A percentile compares a stretch with the other conserved stretches of the same genome.
These are phyloP conservation scores for Apiospora hydei DNA, from an alignment of 2,329 filamentous ascomycete genomes.

Conservation along the genomic window DNA sequence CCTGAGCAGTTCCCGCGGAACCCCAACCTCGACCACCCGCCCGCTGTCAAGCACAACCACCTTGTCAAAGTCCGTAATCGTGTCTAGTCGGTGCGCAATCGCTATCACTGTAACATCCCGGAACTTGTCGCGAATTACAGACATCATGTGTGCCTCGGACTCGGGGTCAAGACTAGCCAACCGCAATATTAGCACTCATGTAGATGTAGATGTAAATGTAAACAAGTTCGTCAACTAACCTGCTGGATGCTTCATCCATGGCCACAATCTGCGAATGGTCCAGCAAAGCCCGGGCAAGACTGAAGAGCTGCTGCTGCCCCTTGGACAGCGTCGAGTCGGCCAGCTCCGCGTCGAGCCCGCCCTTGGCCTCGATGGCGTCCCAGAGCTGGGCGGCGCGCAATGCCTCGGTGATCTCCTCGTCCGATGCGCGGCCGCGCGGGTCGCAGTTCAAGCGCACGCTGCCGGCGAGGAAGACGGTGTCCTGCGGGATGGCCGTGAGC, in stretches of 20 bases:
- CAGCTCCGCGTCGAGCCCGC: background rate
- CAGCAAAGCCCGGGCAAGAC: slow-evolving; percentile 9
- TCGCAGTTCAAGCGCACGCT: slow-evolving; percentile 23
- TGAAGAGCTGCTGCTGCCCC: slow-evolving; percentile 23
- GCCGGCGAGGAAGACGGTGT: slow-evolving; percentile 21
- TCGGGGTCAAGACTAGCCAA: slow-evolving; percentile 5
- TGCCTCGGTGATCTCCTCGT: slow-evolving; percentile 12
- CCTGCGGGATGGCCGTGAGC: slow-evolving; percentile 21
- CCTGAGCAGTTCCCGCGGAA: slow-evolving; percentile 58
- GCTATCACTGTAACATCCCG: slow-evolving; percentile 16
- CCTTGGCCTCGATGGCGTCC: slow-evolving; percentile 23
- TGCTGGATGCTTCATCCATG: slow-evolving; percentile 27
- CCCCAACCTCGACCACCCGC: slow-evolving; percentile 61
- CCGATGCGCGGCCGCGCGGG: background rate
- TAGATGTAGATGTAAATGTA: background rate
- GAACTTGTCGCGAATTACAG: slow-evolving; percentile 25
- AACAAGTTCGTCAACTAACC: background rate
- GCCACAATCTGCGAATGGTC: background rate
- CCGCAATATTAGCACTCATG: background rate
- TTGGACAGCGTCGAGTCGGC: slow-evolving; percentile 12
- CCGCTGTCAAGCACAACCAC: slow-evolving; percentile 65
- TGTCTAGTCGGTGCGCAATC: slow-evolving; percentile 57
- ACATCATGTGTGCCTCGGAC: slow-evolving; percentile 22
- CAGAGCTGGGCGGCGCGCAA: slow-evolving; percentile 12
- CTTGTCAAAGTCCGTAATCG: slow-evolving; percentile 61